A percentile compares a stretch with the other conserved stretches of the same genome.
Evolutionary conservation across 192 early-diverging fungal genomes (phyloP).

Genomic region (Rhizoclosmatium sp.): DNA sequence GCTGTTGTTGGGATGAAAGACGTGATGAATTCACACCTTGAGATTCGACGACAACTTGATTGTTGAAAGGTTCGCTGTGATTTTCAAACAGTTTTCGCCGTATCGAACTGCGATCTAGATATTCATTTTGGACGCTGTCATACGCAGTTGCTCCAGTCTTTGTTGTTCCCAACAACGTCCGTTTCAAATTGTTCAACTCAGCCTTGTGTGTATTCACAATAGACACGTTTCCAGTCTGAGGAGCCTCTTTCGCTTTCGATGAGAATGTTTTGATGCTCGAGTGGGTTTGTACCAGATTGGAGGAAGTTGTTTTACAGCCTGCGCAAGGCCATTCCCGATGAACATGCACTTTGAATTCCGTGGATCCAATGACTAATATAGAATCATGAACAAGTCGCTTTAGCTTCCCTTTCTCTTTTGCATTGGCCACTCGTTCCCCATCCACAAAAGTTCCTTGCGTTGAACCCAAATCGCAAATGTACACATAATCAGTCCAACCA

Average conservation of each 20-base stretch:
- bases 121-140: background rate
- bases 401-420: background rate
- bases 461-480: background rate
- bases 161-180: background rate
- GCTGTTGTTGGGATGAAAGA: background rate
- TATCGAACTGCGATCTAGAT: background rate
- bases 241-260: background rate
- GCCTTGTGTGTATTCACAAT: background rate
- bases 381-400: background rate
- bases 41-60: background rate
- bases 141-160: background rate
- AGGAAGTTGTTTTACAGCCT: background rate
- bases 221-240: background rate
- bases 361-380: background rate
- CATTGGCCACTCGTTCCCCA: background rate
- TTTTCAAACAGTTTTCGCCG: background rate
- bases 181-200: background rate
- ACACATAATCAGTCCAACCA: background rate
- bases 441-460: constrained; percentile 13
- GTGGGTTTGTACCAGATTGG: background rate
- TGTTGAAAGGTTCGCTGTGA: background rate
- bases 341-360: constrained; percentile 12
- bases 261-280: background rate
- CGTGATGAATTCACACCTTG: background rate
- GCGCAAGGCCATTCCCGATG: constrained; percentile 21